Percentiles rank a stretch among this genome's conserved stretches.
phyloP scores from a whole-genome alignment of 768 basidiomycete species.

The Kwoniella dejecticola region DNA sequence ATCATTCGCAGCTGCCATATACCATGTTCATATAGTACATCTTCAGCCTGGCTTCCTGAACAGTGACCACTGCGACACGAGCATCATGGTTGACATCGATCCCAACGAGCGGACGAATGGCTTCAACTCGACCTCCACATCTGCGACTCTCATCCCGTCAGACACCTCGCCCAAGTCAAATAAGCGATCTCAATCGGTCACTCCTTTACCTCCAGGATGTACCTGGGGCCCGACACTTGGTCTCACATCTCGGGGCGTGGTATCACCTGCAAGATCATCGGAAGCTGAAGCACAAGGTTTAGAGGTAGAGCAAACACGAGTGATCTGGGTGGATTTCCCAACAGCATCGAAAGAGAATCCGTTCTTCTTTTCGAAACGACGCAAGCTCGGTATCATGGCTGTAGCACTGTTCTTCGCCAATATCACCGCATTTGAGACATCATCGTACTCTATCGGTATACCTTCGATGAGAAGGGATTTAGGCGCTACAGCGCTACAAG shows the following conservation, averaged over 20 bases:
- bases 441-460: conserved; percentile 43
- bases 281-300: not conserved
- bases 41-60: too few relatives aligned
- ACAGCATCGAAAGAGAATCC: conserved; percentile 39
- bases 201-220: conserved; percentile 22
- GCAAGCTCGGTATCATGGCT: conserved; percentile 42
- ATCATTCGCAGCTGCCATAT: too few relatives aligned
- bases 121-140: too few relatives aligned
- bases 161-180: too few relatives aligned
- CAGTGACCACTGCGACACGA: too few relatives aligned
- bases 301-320: not conserved
- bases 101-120: too few relatives aligned
- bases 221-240: conserved; percentile 14
- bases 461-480: conserved; percentile 45
- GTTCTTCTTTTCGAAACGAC: conserved; percentile 28
- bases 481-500: conserved; percentile 27
- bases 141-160: too few relatives aligned
- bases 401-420: conserved; percentile 44
- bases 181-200: too few relatives aligned
- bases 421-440: conserved; percentile 34
- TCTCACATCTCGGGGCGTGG: conserved; percentile 3
- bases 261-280: not conserved
- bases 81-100: too few relatives aligned
- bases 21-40: too few relatives aligned
- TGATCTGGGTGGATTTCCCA: conserved; percentile 51